A percentile compares a stretch with the other conserved stretches of the same genome.
Evolutionary conservation across 495 filamentous ascomycete species (phyloP).

Genomic region (Halenospora varia): DNA sequence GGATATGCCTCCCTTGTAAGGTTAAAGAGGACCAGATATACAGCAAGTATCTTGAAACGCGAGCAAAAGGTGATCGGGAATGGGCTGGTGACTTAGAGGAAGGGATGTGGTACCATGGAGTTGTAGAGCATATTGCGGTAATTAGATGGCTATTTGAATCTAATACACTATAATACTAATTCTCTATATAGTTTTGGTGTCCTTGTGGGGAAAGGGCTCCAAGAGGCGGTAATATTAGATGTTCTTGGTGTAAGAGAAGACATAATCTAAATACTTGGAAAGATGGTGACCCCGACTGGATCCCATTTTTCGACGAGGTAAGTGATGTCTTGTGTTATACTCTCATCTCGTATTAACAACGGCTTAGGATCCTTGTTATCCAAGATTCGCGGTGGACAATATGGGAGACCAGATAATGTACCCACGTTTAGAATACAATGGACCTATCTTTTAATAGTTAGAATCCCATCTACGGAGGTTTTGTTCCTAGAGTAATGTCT

Average conservation of each 20-base stretch:
- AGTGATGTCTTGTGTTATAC: no score
- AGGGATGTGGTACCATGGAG: not conserved
- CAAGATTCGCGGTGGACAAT: no score
- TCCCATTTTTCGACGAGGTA: constrained; percentile 17
- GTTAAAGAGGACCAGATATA: constrained; percentile 5
- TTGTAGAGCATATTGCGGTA: not conserved
- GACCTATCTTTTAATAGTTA: no score
- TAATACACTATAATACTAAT: not conserved
- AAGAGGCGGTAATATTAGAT: constrained; percentile 10
- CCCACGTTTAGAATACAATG: no score
- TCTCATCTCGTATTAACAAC: no score
- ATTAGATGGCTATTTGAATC: not conserved
- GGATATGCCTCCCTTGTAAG: constrained; percentile 22
- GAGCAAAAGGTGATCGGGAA: not conserved
- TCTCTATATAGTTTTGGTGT: constrained; percentile 11
- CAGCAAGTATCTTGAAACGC: not conserved
- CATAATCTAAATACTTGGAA: constrained; percentile 12
- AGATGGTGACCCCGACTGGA: not conserved
- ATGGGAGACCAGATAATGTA: no score
- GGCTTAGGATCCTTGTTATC: no score
- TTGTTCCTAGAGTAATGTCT: no score
- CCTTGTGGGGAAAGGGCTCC: constrained; percentile 11
- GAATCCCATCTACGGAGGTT: no score
- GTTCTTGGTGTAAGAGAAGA: constrained; percentile 12
- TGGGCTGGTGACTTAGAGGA: not conserved